Percentiles rank a stretch among this genome's conserved stretches.
Conservation (phyloP, 225 moss, liverwort and hornwort species). For the Antitrichia curtipendula region DNA sequence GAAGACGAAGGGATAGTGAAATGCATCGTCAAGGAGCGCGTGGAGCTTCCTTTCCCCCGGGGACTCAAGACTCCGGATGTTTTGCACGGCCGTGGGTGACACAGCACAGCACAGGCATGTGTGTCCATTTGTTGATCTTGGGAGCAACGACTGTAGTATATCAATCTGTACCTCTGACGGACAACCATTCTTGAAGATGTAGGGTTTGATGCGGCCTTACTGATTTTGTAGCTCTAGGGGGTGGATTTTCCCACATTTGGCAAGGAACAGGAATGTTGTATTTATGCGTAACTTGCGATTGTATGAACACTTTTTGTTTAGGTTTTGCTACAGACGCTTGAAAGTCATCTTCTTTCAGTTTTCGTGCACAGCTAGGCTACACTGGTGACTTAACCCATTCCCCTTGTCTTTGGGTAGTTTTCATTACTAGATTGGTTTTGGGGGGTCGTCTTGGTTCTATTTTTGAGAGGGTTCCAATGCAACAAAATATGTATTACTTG, state of each 20-base stretch:
- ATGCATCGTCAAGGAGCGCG: slow-evolving; percentile 83
- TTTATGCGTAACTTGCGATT: not conserved
- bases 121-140: not conserved
- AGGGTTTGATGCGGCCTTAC: not conserved
- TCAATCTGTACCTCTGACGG: not conserved
- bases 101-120: not conserved
- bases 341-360: not conserved
- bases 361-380: not conserved
- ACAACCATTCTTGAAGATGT: not conserved
- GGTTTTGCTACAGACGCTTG: not conserved
- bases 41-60: slow-evolving; percentile 79
- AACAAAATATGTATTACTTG: not conserved
- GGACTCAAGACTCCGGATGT: slow-evolving; percentile 69
- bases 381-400: not conserved
- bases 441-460: not conserved
- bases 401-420: not conserved
- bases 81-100: slow-evolving; percentile 78
- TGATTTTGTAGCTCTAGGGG: not conserved
- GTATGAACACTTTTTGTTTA: not conserved
- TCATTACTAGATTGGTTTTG: not conserved
- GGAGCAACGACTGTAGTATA: slow-evolving; percentile 5
- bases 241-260: not conserved
- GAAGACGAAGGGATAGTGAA: slow-evolving; percentile 56
- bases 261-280: not conserved
- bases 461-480: not conserved